These are phyloP conservation scores for Juncus effusus DNA, from an alignment of 176 grass and related monocot species.

Conservation along the genomic window DNA sequence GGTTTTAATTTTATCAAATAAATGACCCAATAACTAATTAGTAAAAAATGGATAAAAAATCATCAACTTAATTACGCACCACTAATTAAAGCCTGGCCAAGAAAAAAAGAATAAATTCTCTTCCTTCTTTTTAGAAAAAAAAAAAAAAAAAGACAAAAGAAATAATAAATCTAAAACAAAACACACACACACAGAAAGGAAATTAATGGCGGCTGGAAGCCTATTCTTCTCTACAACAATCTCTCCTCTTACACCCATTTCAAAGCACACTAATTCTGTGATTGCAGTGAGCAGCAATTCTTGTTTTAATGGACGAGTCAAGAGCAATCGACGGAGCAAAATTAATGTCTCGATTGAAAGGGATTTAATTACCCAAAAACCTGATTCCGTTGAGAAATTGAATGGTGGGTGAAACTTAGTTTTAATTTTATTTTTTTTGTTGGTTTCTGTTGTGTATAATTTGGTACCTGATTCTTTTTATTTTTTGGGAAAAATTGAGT, in stretches of 20 bases:
- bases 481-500: no score
- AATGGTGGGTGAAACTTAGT: background rate
- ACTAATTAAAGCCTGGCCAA: conserved; percentile 4
- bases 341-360: conserved; percentile 27
- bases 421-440: background rate
- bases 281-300: conserved; percentile 9
- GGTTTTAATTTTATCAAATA: background rate
- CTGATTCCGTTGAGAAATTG: conserved; percentile 19
- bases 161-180: background rate
- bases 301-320: background rate
- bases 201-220: conserved; percentile 14
- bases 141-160: background rate
- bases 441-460: background rate
- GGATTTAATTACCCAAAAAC: background rate
- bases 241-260: background rate
- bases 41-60: background rate
- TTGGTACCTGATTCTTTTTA: background rate
- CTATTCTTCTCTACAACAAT: conserved; percentile 25
- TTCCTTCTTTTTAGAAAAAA: background rate
- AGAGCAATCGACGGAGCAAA: conserved; percentile 1
- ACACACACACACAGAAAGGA: background rate
- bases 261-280: background rate
- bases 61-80: background rate
- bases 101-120: background rate
- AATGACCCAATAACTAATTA: background rate